Evolutionary conservation across 306 rosid genomes (phyloP).

Genomic region (Rosa rugosa): DNA sequence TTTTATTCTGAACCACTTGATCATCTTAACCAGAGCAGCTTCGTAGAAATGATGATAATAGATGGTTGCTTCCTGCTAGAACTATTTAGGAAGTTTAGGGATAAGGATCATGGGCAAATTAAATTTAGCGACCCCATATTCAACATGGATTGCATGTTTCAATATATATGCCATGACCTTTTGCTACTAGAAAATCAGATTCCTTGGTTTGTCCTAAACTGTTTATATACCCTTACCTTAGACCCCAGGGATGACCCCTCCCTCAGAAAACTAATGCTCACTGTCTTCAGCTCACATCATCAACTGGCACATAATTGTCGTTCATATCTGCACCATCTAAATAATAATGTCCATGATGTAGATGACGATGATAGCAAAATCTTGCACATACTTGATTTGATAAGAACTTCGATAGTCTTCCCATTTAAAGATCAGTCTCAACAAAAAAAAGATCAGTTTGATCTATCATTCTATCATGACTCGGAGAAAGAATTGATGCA

Average conservation of each 20-base stretch:
- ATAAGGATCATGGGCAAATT: neutral
- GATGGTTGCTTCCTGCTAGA: constrained; percentile 34
- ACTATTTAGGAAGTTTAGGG: constrained; percentile 16
- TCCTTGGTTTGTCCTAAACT: constrained; percentile 29
- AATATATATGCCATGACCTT: constrained; percentile 21
- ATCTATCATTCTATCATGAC: neutral
- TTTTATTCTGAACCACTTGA: constrained; percentile 2
- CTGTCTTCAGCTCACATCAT: neutral
- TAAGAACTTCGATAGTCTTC: neutral
- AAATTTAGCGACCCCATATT: constrained; percentile 18
- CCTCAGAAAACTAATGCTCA: neutral
- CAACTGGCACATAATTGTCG: neutral
- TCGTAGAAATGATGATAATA: constrained; percentile 20
- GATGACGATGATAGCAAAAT: no score
- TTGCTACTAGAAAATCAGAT: constrained; percentile 28
- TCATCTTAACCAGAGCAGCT: neutral
- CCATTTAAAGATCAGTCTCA: neutral
- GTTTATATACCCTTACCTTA: neutral
- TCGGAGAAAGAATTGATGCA: neutral
- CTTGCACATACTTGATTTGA: neutral
- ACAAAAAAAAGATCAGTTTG: neutral
- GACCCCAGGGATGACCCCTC: neutral
- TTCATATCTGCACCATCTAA: neutral
- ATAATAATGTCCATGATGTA: neutral
- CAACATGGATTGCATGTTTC: constrained; percentile 19